Evolutionary conservation across 108 stramenopile genomes (phyloP), one percentile per base, ranked within the genome.

Genomic region (Nitzschia putrida): DNA sequence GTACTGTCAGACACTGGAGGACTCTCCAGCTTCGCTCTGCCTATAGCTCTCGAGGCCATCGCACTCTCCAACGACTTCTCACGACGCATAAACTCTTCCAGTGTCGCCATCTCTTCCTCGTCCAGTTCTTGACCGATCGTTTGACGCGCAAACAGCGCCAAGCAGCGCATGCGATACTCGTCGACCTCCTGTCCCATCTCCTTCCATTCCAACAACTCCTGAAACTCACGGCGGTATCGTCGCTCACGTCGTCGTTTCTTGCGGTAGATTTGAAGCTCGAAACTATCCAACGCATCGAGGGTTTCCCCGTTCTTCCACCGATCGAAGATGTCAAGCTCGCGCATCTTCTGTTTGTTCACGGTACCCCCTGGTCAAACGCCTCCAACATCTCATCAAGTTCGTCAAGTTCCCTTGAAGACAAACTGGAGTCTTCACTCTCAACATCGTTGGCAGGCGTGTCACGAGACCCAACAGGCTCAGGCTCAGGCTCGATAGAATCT

Each of bases 281-380:
- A 44, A 2, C 39, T 41, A 8, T 72, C 71, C 16, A 61, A 29
- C 5, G 40, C 40, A 68, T 68, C 54, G 0, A 68, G 29, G 0
- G 18, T 21, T 34, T 66, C 72, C 11, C 64, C 64, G 22, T 66
- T 66, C 38, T 52, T 55, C 72, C 72, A 73, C 42, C 64, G 61
- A 59, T 65, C 64, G 5, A 66, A 65, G 22, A 66, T 34, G 38
- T 66, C 64, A 16, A 73, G 72, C 53, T 73, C 72, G 10, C 55
- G 24, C n/a, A 66, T 34, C 1, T 64, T 41, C 3, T 66, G 51
- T 26, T 57, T 57, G 47, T 73, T 64, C 13, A 66, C 41, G 13
- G 39, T 21, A 26, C 66, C 55, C 64, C 64, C 13, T 26, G 22
- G 24, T 73, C 72, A 34, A 52, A 47, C 0, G 6, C 37, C 8